These are phyloP conservation scores for Ascomycota sp. DNA, from an alignment of 2,329 filamentous ascomycete genomes.

Conservation along the genomic window DNA sequence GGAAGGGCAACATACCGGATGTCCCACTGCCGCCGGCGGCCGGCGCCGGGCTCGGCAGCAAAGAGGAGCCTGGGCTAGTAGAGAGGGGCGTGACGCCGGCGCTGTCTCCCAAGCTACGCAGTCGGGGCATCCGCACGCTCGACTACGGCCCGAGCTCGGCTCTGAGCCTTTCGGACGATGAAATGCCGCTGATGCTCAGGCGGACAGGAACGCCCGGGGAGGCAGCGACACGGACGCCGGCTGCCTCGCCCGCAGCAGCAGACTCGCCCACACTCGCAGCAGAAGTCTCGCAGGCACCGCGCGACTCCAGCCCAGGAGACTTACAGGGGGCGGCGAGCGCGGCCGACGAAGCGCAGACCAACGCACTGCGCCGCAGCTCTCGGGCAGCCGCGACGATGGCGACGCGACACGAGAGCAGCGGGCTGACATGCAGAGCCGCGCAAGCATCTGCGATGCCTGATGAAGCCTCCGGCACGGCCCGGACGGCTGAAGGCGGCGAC, in stretches of 20 bases:
- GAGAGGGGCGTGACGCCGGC: neutral
- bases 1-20: no score
- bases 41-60: conserved; percentile 1
- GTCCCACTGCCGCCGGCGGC: neutral
- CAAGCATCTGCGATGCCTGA: no score
- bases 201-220: neutral
- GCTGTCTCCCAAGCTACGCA: neutral
- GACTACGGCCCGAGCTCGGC: conserved; percentile 1
- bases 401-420: no score
- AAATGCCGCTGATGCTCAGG: conserved; percentile 10
- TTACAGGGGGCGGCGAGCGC: neutral
- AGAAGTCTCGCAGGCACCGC: neutral
- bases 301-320: neutral
- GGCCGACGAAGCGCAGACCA: neutral
- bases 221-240: neutral
- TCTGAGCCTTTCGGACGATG: conserved; percentile 14
- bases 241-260: neutral
- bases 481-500: no score
- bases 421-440: no score
- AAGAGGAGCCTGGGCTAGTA: neutral
- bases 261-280: no score
- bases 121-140: no score
- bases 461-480: no score
- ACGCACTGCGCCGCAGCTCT: neutral
- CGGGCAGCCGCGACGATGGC: neutral